Base-by-base conservation (phyloP, 2,329 filamentous ascomycete genomes). In the Talaromyces islandicus region DNA sequence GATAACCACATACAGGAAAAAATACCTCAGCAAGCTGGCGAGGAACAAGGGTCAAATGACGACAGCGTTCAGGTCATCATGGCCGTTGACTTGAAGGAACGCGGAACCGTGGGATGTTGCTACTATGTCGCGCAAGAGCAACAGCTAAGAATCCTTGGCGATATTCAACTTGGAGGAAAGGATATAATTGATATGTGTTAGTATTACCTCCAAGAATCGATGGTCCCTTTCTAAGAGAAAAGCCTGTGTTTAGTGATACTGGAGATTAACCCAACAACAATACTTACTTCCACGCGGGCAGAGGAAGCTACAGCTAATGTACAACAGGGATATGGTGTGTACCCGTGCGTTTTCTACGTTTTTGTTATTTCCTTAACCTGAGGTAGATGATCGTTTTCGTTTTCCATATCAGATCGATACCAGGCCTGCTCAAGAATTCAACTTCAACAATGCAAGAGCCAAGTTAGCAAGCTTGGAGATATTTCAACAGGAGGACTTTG, bases 81-180 rank as follows among this genome's bases (percentile, higher is more conserved):
- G 85, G 90, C 91, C 0, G 78, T 96, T 25, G 87, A 95, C 61
- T 80, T 93, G 71, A 85, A 83, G 63, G 83, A 87, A n/a, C 82
- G 84, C 30, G 86, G 84, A 0, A 86, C 83, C 0, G 80, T 96
- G 19, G 93, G 93, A 0, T 97, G 92, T 71, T 88, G 90, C 52
- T 96, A 93, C 70, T 96, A 93, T 70, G 79, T 88, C 53, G 86
- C 87, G 6, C 77, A 81, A 27, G 85, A 91, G 43, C 87, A 90
- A 67, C 85, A 81, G 38, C 74, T 97, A 3, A 88, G 84, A 61
- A 80, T 96, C 50, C 86, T 95, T 70, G 87, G 93, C 69, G 92
- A 97, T 65, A 81, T 90, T 10, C 80, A 84, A 17, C 80, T 85
- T 65, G 88, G 87, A 4, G 86, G 85, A n/a, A 71, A 85, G n/a